Evolutionary conservation across 2,329 filamentous ascomycete species (phyloP), one percentile per base, ranked within the genome.

Genomic region (Penicillium sp.): DNA sequence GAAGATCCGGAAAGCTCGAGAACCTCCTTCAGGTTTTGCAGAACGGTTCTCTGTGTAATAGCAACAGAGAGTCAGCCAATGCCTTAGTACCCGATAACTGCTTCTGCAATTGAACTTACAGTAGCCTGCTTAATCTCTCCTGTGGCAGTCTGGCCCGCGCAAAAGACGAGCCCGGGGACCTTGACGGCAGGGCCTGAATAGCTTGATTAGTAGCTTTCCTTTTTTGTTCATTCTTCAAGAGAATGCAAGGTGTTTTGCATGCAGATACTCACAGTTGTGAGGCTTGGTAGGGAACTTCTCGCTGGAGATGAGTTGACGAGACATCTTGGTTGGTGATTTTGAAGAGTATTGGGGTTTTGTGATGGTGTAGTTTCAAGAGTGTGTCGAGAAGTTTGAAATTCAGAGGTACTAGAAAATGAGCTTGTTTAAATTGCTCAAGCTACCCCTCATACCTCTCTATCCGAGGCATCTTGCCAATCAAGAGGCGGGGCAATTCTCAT

Each of bases 1-100:
- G 74, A 78, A 52, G 80, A 83, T 1, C 84, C 84, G 0, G 84
- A 82, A 8, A 81, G 84, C 58, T 62, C 62, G n/a, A 64, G 58
- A 5, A 64, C 60, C 13, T 64, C 62, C 37, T 62, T 83, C 4
- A 88, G 76, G 71, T 88, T 88, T 53, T 78, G 70, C 19, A 75
- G 56, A 10, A 67, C 69, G 19, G 63, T 70, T 60, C 63, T 64
- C 71, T 73, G 47, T 64, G 12, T 6, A 6, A 23, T 21, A 31
- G n/a, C 17, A 37, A 29, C 31, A 10, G 50, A 47, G 10, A 25
- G 7, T 46, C 5, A 29, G 25, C 5, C 8, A 23, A 33, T 40
- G 10, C 25, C 29, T 19, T 9, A 35, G 13, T n/a, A 1, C 15
- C 4, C 6, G 19, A 15, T 9, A 35, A 13, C 3, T 17, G 13